phyloP scores from a whole-genome alignment of 108 stramenopile species.

The Cyclotella atomus region DNA sequence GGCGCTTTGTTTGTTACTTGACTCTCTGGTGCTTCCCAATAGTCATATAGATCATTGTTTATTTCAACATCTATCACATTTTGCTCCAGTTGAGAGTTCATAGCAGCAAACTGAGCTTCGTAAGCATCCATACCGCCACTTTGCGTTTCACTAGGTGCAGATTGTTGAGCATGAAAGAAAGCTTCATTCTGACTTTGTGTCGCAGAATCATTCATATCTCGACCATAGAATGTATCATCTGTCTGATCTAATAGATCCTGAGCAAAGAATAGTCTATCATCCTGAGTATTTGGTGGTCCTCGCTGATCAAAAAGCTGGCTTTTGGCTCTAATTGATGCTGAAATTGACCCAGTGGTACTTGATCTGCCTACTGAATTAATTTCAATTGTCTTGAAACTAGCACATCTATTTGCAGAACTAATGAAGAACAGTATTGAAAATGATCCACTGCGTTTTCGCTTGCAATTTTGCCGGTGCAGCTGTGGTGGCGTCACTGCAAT shows the following conservation, averaged over 20 bases:
- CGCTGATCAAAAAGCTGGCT: conserved; percentile 2
- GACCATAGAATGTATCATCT: background rate
- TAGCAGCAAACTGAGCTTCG: conserved; percentile 1
- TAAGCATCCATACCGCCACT: conserved; percentile 15
- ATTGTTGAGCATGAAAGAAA: conserved; percentile 4
- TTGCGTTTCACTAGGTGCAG: background rate
- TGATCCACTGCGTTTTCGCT: no score
- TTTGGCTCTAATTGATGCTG: background rate
- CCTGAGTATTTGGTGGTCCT: background rate
- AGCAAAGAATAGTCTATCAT: conserved; percentile 4
- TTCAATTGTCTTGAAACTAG: no score
- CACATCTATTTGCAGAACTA: no score
- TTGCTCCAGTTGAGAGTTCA: background rate
- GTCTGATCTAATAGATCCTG: background rate
- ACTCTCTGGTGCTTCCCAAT: background rate
- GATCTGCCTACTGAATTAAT: no score
- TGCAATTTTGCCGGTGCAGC: no score
- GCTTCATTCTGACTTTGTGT: background rate
- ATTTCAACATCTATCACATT: background rate
- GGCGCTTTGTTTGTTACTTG: background rate
- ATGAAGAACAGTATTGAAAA: no score
- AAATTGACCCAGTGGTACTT: no score
- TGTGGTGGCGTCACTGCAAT: no score
- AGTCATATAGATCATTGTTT: background rate
- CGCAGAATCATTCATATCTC: background rate